Percentiles rank a stretch among this genome's conserved stretches.
phyloP scores from a whole-genome alignment of 139 green algal species.

The Coelastrella sp. region DNA sequence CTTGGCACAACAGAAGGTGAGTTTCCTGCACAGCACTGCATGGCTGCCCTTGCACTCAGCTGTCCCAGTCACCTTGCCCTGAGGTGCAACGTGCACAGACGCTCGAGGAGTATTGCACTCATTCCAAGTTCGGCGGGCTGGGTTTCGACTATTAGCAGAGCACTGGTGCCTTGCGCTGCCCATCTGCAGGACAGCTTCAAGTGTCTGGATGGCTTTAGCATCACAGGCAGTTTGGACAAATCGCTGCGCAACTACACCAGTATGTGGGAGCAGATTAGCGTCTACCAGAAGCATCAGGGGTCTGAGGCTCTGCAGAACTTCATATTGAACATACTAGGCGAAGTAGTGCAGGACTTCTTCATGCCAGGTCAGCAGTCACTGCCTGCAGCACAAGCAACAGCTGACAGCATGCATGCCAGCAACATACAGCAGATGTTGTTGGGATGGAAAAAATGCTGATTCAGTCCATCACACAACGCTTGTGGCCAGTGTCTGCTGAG shows the following conservation, averaged over 20 bases:
- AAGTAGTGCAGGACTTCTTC: conserved; percentile 5
- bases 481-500: too few relatives aligned
- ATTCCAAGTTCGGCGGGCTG: too few relatives aligned
- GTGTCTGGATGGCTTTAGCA: conserved; percentile 18
- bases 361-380: conserved; percentile 19
- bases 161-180: too few relatives aligned
- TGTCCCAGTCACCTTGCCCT: too few relatives aligned
- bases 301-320: background rate
- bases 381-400: background rate
- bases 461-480: too few relatives aligned
- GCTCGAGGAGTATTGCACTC: too few relatives aligned
- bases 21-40: background rate
- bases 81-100: too few relatives aligned
- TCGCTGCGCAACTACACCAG: conserved; percentile 24
- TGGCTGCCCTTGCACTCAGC: too few relatives aligned
- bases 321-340: conserved; percentile 44
- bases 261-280: conserved; percentile 33
- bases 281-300: conserved; percentile 17
- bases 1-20: background rate
- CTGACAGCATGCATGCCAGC: background rate
- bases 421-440: too few relatives aligned
- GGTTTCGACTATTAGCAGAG: too few relatives aligned
- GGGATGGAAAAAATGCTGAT: too few relatives aligned
- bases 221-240: conserved; percentile 26
- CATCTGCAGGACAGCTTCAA: background rate